Base-by-base conservation (phyloP, 257 asterid species). In the Petrea volubilis region DNA sequence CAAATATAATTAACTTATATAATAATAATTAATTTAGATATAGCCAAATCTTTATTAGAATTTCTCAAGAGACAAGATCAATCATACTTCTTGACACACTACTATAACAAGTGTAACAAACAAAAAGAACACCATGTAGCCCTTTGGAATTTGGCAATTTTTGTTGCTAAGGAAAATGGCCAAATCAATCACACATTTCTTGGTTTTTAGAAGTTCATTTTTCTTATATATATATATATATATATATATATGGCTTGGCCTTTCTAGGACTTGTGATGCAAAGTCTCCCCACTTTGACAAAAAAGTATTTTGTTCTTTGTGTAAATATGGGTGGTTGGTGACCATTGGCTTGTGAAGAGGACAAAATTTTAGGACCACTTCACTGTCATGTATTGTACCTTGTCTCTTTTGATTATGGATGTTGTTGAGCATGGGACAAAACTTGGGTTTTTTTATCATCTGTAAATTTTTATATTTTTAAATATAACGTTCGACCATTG, bases 361-460 rank as follows among this genome's bases (percentile, higher is more conserved):
- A 34, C 65, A 64, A 50, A 51, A 28, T 3, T 50, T 65, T 14
- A 59, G 71, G 80, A 72, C 72, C 72, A 67, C 43, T 25, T 41
- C 10, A 2, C 71, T 29, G 18, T 50, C 7, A 50, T 27, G n/a
- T 11, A 27, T 5, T 40, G 28, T n/a, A 23, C 12, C 38, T 15
- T 31, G 36, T 51, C 24, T 36, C 55, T 18, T 47, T 60, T 6
- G 52, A 38, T 60, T 47, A 60, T n/a, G n/a, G 17, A 4, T 27
- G 65, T 51, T 41, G 15, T 29, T 56, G 63, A 58, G 75, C 50
- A 27, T 29, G 25, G 47, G 72, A 76, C 80, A 76, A 18, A 75
- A 61, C 2, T 68, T 47, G 13, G 61, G 66, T 58, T 58, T 40
- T 15, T 24, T 17, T 27, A 43, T 62, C 31, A 24, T 25, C 53